Percentiles rank a stretch among this genome's conserved stretches.
These are phyloP conservation scores for Grammothele lineata DNA, from an alignment of 768 basidiomycete genomes.

Conservation along the genomic window DNA sequence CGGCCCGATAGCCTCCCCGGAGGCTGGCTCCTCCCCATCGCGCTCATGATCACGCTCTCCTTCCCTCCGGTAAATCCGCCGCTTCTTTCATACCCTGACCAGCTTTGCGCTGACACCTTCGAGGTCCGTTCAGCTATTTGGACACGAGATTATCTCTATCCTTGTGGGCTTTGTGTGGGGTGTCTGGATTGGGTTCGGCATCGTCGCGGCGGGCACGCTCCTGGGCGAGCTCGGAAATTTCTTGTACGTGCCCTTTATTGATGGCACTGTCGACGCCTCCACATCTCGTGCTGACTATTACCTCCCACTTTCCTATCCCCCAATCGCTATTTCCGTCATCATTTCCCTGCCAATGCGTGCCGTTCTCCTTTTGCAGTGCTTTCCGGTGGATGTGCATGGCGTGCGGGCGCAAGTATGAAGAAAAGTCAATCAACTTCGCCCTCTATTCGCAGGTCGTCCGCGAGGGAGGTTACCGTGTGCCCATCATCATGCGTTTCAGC, in stretches of 20 bases:
- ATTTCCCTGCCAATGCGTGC: too few species aligned
- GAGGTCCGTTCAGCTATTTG: too few species aligned
- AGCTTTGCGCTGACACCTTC: too few species aligned
- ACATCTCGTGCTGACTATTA: too few species aligned
- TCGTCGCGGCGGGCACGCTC: conserved; percentile 78
- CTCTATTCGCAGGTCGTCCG: conserved; percentile 57
- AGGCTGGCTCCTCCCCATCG: conserved; percentile 41
- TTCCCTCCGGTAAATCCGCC: conserved; percentile 29
- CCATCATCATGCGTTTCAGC: conserved; percentile 67
- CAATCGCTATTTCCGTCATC: too few species aligned
- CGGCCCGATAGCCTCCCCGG: conserved; percentile 15
- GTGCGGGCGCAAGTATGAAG: conserved; percentile 62
- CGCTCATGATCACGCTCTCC: conserved; percentile 36
- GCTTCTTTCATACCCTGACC: too few species aligned
- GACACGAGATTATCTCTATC: conserved; percentile 87
- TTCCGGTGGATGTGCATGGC: conserved; percentile 79
- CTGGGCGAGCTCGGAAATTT: conserved; percentile 84
- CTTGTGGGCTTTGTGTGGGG: conserved; percentile 90
- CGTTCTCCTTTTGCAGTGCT: too few species aligned
- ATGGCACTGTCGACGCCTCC: neutral
- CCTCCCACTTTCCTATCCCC: too few species aligned
- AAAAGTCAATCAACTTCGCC: conserved; percentile 40
- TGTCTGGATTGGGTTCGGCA: conserved; percentile 79
- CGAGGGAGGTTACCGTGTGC: conserved; percentile 85
- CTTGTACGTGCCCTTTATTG: conserved; percentile 46